Conservation (phyloP, 257 asterid genomes). For the Capsicum pubescens region DNA sequence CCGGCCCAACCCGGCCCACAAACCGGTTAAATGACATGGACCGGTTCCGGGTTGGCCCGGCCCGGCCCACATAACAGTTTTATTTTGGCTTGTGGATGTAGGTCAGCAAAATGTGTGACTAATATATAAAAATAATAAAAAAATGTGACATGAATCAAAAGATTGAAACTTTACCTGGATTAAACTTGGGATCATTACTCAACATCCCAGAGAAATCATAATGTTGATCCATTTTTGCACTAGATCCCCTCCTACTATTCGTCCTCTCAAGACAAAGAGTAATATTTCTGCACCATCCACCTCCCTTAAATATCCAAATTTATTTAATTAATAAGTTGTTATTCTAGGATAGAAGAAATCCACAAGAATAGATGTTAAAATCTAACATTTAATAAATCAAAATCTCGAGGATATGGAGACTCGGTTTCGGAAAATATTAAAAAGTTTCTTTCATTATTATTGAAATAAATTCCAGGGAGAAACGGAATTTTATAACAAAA, state of each 20-base stretch:
- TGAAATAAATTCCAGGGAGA: not conserved
- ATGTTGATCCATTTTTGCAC: not conserved
- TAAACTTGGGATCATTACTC: not conserved
- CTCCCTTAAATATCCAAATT: conserved; percentile 4
- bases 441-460: not conserved
- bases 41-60: no score
- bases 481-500: not conserved
- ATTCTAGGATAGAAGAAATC: not conserved
- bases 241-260: conserved; percentile 1
- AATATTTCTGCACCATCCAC: conserved; percentile 20
- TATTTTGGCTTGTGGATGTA: no score
- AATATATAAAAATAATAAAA: not conserved
- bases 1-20: no score
- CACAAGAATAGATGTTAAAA: not conserved
- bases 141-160: not conserved
- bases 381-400: not conserved
- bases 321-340: not conserved
- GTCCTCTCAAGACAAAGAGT: conserved; percentile 3
- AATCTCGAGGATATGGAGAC: not conserved
- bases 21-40: no score
- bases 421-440: not conserved
- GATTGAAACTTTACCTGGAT: not conserved
- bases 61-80: no score
- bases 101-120: no score
- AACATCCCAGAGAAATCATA: conserved; percentile 17